Evolutionary conservation across 345 rosid genomes (phyloP).

Genomic region (Limnanthes douglasii): DNA sequence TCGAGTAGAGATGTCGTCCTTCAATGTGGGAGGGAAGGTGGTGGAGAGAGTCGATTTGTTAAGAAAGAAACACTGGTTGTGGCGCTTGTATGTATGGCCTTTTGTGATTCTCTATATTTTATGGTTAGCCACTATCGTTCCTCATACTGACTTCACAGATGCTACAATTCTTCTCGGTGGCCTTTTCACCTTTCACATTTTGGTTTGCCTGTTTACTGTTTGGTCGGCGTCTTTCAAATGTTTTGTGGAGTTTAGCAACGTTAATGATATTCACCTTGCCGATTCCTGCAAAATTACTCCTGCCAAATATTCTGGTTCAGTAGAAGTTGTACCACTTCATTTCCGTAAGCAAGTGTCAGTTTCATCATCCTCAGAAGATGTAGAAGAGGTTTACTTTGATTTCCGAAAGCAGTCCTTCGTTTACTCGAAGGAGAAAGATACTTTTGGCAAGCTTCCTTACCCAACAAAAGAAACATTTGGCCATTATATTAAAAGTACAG

Average conservation of each 20-base stretch:
- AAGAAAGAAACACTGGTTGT: constrained; percentile 48
- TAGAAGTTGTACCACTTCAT: constrained; percentile 86
- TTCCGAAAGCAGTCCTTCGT: constrained; percentile 86
- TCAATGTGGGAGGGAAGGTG: constrained; percentile 79
- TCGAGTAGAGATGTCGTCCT: constrained; percentile 34
- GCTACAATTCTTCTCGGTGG: constrained; percentile 68
- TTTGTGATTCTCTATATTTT: constrained; percentile 50
- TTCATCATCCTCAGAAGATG: constrained; percentile 31
- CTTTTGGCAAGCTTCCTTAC: constrained; percentile 82
- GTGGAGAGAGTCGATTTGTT: constrained; percentile 81
- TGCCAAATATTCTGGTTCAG: constrained; percentile 82
- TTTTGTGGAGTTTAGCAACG: constrained; percentile 59
- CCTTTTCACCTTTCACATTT: constrained; percentile 45
- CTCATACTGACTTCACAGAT: constrained; percentile 56
- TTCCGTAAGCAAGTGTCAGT: constrained; percentile 42
- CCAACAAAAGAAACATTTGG: constrained; percentile 95
- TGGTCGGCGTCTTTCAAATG: constrained; percentile 94
- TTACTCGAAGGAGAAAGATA: constrained; percentile 52
- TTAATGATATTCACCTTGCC: constrained; percentile 48
- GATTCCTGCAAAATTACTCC: constrained; percentile 93
- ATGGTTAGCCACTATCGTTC: constrained; percentile 43
- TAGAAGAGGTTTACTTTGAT: constrained; percentile 80
- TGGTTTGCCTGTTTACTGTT: constrained; percentile 72
- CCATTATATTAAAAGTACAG: constrained; percentile 58
- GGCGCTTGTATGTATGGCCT: constrained; percentile 88